Conservation (phyloP, 257 asterid genomes). For the Solanum habrochaites region DNA sequence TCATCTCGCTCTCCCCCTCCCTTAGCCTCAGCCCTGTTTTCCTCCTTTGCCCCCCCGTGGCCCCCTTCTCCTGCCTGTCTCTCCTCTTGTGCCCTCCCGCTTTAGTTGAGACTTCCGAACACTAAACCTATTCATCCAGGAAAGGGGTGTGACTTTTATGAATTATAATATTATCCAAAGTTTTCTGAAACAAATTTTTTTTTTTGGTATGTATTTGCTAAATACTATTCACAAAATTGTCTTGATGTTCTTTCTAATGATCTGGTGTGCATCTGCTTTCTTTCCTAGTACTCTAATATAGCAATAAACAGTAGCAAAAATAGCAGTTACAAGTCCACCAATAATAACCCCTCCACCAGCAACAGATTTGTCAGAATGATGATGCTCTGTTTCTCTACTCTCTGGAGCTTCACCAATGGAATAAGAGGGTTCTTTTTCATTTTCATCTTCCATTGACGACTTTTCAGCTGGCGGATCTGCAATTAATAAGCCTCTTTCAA, state of each 20-base stretch:
- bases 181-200: neutral
- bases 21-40: too few species aligned
- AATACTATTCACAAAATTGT: neutral
- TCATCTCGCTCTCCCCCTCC: too few species aligned
- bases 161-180: neutral
- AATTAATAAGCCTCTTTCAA: neutral
- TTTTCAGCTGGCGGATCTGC: constrained; percentile 37
- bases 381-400: constrained; percentile 26
- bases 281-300: constrained; percentile 58
- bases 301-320: constrained; percentile 59
- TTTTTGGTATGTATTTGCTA: too few species aligned
- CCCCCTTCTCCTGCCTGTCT: fast-evolving
- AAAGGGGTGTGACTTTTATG: neutral
- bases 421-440: neutral
- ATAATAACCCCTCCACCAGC: constrained; percentile 68
- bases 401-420: constrained; percentile 38
- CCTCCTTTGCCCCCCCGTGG: too few species aligned
- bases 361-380: constrained; percentile 38
- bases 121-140: neutral
- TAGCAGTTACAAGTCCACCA: constrained; percentile 70
- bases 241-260: neutral
- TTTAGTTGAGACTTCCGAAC: too few species aligned
- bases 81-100: too few species aligned
- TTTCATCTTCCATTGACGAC: neutral
- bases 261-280: neutral